Evolutionary conservation across 164 flowering plant genomes (phyloP).

Genomic region (Vitis rupestris): DNA sequence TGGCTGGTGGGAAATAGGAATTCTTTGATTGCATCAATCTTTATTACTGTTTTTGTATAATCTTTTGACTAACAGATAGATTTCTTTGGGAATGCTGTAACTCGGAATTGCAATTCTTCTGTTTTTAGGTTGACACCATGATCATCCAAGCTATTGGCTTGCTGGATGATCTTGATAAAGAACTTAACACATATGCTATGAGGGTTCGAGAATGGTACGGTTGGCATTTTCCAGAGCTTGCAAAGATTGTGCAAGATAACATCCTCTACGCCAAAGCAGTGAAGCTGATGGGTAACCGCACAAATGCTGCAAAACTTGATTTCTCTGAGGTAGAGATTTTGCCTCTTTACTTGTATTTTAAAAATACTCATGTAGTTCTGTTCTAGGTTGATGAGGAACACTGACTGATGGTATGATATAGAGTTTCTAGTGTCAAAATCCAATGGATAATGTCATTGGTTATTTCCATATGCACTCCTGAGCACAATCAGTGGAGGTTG

Average conservation of each 20-base stretch:
- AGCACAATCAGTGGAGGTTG: too few relatives aligned
- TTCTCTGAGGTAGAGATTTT: conserved; percentile 70
- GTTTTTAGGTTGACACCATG: conserved; percentile 88
- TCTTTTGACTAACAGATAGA: neutral
- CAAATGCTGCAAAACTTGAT: conserved; percentile 89
- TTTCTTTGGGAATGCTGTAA: neutral
- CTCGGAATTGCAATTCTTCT: neutral
- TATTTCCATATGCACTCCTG: too few relatives aligned
- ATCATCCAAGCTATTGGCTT: conserved; percentile 93
- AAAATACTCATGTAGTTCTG: neutral
- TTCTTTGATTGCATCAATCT: neutral
- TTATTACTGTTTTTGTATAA: neutral
- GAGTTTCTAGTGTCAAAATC: too few relatives aligned
- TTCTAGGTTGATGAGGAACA: too few relatives aligned
- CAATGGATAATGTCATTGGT: too few relatives aligned
- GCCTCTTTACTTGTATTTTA: too few relatives aligned
- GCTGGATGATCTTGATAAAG: conserved; percentile 98
- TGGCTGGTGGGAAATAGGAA: too few relatives aligned
- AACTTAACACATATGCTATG: conserved; percentile 95
- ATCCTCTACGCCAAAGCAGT: conserved; percentile 88
- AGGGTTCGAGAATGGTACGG: conserved; percentile 98
- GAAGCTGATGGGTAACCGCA: conserved; percentile 84
- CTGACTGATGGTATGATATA: too few relatives aligned
- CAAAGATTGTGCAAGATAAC: conserved; percentile 85
- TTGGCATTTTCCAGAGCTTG: conserved; percentile 99